Evolutionary conservation across 805 yeast species (phyloP).

Genomic region (Grigorovia humatica): DNA sequence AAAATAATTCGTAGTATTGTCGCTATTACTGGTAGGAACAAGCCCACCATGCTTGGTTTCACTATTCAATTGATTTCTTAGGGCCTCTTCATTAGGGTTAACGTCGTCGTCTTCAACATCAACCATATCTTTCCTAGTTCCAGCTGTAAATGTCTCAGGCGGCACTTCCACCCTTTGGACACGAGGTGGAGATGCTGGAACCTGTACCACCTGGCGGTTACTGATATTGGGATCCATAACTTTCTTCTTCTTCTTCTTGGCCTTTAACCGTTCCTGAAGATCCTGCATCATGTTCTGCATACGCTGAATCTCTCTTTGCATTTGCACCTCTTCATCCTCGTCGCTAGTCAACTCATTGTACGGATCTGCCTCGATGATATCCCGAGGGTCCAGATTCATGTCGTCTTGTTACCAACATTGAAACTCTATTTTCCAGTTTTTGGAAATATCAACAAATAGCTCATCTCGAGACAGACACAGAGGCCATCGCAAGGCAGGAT

Average conservation of each 20-base stretch:
- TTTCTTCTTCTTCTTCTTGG: slow-evolving; percentile 10
- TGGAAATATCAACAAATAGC: too few species aligned
- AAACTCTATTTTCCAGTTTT: too few species aligned
- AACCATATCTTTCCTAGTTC: slow-evolving; percentile 8
- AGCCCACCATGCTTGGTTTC: neutral
- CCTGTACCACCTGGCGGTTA: slow-evolving; percentile 8
- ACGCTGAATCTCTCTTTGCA: slow-evolving; percentile 16
- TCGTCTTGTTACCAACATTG: neutral
- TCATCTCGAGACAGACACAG: too few species aligned
- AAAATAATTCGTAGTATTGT: slow-evolving; percentile 24
- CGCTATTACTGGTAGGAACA: neutral
- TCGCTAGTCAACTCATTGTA: slow-evolving; percentile 15
- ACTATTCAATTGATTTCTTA: neutral
- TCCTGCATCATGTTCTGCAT: slow-evolving; percentile 20
- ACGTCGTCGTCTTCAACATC: slow-evolving; percentile 2
- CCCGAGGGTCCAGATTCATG: slow-evolving; percentile 20
- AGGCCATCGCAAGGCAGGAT: too few species aligned
- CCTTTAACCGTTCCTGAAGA: slow-evolving; percentile 17
- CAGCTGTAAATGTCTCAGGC: neutral
- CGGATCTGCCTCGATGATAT: slow-evolving; percentile 11
- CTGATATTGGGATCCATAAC: slow-evolving; percentile 18
- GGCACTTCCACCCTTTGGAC: slow-evolving; percentile 2
- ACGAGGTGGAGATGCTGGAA: slow-evolving; percentile 21
- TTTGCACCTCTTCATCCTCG: slow-evolving; percentile 14
- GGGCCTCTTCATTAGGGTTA: neutral